These are phyloP conservation scores for Mortierella sp. DNA, from an alignment of 371 early-diverging fungal genomes.

Conservation along the genomic window DNA sequence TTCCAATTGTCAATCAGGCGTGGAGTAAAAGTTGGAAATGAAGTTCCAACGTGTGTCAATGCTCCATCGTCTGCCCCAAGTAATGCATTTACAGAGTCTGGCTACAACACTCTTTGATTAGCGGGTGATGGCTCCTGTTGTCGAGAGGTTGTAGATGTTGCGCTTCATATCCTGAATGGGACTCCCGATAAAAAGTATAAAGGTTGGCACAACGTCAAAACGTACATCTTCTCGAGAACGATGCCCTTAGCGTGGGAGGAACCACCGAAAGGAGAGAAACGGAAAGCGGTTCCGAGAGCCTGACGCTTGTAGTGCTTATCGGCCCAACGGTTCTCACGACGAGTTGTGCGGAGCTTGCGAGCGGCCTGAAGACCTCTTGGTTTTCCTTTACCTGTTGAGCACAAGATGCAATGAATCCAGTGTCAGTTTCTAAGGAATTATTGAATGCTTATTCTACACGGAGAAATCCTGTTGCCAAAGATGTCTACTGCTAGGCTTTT, in stretches of 20 bases:
- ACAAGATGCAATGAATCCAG: background rate
- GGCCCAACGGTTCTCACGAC: constrained; percentile 99
- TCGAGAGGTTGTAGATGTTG: background rate
- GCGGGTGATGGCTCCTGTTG: too few species aligned
- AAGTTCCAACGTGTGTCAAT: too few species aligned
- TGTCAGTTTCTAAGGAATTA: background rate
- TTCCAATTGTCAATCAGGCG: too few species aligned
- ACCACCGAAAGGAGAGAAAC: constrained; percentile 98
- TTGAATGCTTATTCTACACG: background rate
- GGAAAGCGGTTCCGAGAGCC: constrained; percentile 98
- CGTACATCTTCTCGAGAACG: constrained; percentile 99
- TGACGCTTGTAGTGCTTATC: constrained; percentile 99
- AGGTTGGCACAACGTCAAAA: constrained; percentile 11
- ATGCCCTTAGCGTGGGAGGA: constrained; percentile 99
- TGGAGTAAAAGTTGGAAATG: too few species aligned
- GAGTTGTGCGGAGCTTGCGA: constrained; percentile 96
- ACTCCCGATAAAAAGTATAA: too few species aligned
- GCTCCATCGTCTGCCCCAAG: too few species aligned
- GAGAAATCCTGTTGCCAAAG: background rate
- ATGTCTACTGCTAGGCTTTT: too few species aligned
- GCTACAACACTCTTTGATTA: too few species aligned
- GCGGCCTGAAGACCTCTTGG: constrained; percentile 99
- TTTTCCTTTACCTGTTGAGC: constrained; percentile 85
- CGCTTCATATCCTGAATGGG: too few species aligned
- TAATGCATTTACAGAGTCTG: too few species aligned